These are phyloP conservation scores for Sequoia sempervirens DNA, from an alignment of 75 land plant species.

Conservation along the genomic window DNA sequence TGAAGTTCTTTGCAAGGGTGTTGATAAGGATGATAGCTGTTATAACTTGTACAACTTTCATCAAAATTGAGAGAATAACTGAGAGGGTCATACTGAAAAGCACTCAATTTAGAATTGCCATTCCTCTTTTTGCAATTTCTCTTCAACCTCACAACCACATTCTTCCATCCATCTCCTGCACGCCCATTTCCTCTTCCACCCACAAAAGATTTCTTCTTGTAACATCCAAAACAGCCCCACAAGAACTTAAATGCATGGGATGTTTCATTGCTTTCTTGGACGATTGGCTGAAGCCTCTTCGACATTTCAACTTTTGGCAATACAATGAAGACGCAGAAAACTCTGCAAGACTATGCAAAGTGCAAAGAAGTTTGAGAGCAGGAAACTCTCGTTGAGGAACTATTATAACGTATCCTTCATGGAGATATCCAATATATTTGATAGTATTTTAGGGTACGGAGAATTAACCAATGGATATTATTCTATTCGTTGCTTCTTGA, in stretches of 20 bases:
- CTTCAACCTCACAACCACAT: not conserved
- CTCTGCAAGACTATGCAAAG: too few species aligned
- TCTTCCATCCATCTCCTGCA: not conserved
- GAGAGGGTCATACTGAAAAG: not conserved
- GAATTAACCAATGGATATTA: too few species aligned
- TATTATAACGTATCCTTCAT: too few species aligned
- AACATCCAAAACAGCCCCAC: not conserved
- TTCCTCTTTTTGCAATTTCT: not conserved
- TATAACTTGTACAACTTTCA: not conserved
- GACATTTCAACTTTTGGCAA: too few species aligned
- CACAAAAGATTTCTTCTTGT: not conserved
- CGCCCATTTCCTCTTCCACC: not conserved
- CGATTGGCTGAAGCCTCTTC: not conserved
- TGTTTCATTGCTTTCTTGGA: not conserved
- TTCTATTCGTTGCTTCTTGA: too few species aligned
- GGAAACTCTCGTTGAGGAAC: too few species aligned
- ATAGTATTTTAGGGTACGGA: too few species aligned
- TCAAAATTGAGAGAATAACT: conserved; percentile 2
- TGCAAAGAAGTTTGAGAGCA: too few species aligned
- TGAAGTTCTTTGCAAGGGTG: not conserved
- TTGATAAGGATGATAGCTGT: not conserved
- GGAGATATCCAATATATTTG: too few species aligned
- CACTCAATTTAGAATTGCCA: not conserved
- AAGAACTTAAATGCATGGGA: not conserved
- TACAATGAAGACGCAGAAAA: too few species aligned